A percentile compares a stretch with the other conserved stretches of the same genome.
Evolutionary conservation across 2,329 filamentous ascomycete genomes (phyloP).

Genomic region (Cordyceps cicadae): DNA sequence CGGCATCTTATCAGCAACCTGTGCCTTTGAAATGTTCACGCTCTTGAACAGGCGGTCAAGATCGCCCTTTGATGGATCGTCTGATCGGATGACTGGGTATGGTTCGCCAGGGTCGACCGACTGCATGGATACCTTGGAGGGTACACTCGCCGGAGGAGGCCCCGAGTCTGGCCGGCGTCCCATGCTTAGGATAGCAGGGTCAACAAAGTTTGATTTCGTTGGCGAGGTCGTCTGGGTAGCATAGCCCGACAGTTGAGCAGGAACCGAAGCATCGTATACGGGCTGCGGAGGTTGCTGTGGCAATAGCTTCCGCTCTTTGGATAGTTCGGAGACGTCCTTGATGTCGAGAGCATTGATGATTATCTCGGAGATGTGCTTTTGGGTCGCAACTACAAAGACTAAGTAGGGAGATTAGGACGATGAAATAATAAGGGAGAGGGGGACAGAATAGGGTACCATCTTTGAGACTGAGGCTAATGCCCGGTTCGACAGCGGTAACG

Average conservation of each 20-base stretch:
- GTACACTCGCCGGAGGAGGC: slow-evolving; percentile 18
- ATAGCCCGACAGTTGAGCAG: neutral
- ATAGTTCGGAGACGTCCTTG: slow-evolving; percentile 35
- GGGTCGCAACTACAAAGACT: slow-evolving; percentile 35
- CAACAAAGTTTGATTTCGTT: slow-evolving; percentile 54
- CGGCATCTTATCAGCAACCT: slow-evolving; percentile 16
- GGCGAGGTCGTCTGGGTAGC: slow-evolving; percentile 24
- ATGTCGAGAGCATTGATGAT: slow-evolving; percentile 41
- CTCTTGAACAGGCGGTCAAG: slow-evolving; percentile 15
- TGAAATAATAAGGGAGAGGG: neutral
- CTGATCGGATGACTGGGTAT: neutral
- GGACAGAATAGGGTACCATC: slow-evolving; percentile 49
- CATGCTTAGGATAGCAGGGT: slow-evolving; percentile 75
- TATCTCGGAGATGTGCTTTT: slow-evolving; percentile 33
- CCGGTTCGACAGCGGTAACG: slow-evolving; percentile 59
- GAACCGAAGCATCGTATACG: slow-evolving; percentile 19
- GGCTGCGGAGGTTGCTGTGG: slow-evolving; percentile 17
- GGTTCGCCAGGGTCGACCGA: slow-evolving; percentile 16
- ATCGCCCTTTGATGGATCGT: neutral
- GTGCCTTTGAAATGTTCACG: slow-evolving; percentile 17
- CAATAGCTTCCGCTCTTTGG: slow-evolving; percentile 20
- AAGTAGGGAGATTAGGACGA: neutral
- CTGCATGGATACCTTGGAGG: slow-evolving; percentile 23
- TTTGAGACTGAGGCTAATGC: slow-evolving; percentile 59
- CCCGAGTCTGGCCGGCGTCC: slow-evolving; percentile 32